Conservation (phyloP, 2,329 filamentous ascomycete species). For the Botrytis tulipae region DNA sequence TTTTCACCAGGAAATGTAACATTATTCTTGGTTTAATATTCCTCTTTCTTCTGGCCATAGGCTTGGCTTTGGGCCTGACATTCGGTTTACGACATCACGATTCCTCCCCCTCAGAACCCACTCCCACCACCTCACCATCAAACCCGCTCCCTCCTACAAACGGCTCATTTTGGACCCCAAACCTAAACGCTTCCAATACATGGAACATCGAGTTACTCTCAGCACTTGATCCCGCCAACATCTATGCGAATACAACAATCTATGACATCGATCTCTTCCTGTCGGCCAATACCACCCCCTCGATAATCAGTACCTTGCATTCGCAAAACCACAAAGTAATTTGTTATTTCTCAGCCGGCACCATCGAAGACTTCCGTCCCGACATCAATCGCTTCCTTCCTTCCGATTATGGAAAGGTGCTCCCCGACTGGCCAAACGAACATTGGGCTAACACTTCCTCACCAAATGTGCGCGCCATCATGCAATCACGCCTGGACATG, state of each 20-base stretch:
- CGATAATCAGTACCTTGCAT: conserved; percentile 49
- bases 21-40: conserved; percentile 18
- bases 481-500: conserved; percentile 57
- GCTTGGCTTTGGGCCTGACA: conserved; percentile 15
- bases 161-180: conserved; percentile 18
- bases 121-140: conserved; percentile 1
- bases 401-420: conserved; percentile 52
- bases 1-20: conserved; percentile 22
- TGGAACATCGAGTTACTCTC: conserved; percentile 23
- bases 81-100: conserved; percentile 12
- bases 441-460: conserved; percentile 62
- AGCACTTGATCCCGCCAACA: conserved; percentile 20
- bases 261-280: conserved; percentile 42
- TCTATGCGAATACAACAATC: conserved; percentile 30
- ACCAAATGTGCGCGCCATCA: conserved; percentile 58
- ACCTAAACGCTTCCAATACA: conserved; percentile 9
- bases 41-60: conserved; percentile 16
- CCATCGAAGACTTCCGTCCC: conserved; percentile 60
- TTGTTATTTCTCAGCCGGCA: conserved; percentile 73
- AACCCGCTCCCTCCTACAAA: conserved; percentile 12
- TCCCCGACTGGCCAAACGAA: conserved; percentile 66
- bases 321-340: conserved; percentile 57
- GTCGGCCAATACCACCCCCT: conserved; percentile 44
- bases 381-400: conserved; percentile 53
- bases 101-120: not conserved